A percentile compares a stretch with the other conserved stretches of the same genome.
Conservation (phyloP, 208 protist species). For the Paratrypanosoma confusum region DNA sequence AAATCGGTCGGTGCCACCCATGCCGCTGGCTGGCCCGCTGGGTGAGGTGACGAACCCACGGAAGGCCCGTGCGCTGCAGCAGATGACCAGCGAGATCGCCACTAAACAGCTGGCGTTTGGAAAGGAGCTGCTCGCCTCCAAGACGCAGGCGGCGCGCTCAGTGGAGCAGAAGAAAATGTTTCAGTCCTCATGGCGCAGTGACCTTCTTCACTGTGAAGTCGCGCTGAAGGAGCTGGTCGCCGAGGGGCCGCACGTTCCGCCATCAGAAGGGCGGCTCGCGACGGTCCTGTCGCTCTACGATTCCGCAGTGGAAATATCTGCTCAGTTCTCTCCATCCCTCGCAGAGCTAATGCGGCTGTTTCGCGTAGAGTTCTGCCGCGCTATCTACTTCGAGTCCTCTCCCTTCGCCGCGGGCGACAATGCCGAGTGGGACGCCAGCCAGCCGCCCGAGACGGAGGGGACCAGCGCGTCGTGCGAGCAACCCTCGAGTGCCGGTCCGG, state of each 20-base stretch:
- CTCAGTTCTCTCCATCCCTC: conserved; percentile 31
- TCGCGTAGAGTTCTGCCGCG: conserved; percentile 69
- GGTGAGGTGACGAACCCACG: no score
- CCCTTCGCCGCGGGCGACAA: no score
- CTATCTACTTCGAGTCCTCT: conserved; percentile 62
- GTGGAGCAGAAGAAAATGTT: no score
- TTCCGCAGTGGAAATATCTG: conserved; percentile 21
- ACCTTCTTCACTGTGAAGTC: conserved; percentile 63
- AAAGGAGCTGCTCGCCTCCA: no score
- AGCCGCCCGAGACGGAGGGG: background rate
- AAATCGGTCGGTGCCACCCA: no score
- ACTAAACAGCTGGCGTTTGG: no score
- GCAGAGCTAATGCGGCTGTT: conserved; percentile 68
- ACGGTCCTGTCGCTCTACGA: conserved; percentile 59
- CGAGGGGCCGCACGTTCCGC: conserved; percentile 33
- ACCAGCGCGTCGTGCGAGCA: background rate
- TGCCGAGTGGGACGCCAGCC: no score
- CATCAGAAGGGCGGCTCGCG: conserved; percentile 25
- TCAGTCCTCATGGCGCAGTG: conserved; percentile 75
- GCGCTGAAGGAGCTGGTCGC: conserved; percentile 60
- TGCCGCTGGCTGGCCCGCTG: no score
- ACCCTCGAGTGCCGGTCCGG: no score
- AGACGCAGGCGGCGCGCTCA: no score
- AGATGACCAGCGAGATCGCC: no score
- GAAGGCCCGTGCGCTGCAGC: no score